Conservation (phyloP, 345 rosid genomes). For the Angophora floribunda region DNA sequence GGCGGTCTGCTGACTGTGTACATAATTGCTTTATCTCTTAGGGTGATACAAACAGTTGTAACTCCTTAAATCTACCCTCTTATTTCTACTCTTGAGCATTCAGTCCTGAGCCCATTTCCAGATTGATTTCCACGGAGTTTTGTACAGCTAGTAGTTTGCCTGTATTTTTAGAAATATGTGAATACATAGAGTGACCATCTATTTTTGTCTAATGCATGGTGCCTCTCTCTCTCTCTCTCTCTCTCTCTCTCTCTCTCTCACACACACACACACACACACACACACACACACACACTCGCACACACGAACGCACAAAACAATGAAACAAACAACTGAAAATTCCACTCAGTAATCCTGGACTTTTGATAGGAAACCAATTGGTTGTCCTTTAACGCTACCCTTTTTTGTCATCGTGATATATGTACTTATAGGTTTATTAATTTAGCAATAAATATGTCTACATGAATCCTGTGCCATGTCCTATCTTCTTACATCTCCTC, state of each 20-base stretch:
- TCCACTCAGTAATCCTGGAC: neutral
- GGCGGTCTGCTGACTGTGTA: constrained; percentile 65
- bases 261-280: no score
- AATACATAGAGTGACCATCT: neutral
- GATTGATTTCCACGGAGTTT: neutral
- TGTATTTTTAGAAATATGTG: neutral
- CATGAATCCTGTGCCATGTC: neutral
- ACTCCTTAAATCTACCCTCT: neutral
- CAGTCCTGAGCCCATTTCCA: neutral
- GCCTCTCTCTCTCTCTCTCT: neutral
- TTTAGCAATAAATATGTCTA: neutral
- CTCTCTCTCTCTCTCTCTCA: neutral
- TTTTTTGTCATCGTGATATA: neutral
- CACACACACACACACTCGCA: no score
- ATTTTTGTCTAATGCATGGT: neutral
- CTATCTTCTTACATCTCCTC: neutral
- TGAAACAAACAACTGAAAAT: neutral
- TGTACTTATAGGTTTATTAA: neutral
- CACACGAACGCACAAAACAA: neutral
- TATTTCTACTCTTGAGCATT: neutral
- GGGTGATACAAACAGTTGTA: constrained; percentile 36
- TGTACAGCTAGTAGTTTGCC: neutral
- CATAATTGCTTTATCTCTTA: constrained; percentile 36
- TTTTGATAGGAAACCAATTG: neutral
- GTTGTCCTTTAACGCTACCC: neutral